Percentiles rank a stretch among this genome's conserved stretches.
Conservation (phyloP, 1,284 basidiomycete genomes). For the Prillingera fragicola region DNA sequence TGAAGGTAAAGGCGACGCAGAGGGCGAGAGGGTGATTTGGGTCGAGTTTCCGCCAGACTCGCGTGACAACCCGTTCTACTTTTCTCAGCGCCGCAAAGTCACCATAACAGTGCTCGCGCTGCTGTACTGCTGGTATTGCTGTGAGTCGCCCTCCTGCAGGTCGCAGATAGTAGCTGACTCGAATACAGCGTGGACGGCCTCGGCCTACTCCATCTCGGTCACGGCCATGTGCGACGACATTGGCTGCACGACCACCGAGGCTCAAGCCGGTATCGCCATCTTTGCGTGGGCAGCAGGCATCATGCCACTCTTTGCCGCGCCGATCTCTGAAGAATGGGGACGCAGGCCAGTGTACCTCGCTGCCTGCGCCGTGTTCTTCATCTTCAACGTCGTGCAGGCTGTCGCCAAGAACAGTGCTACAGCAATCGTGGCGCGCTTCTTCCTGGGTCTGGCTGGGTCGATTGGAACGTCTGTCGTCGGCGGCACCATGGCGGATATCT, state of each 20-base stretch:
- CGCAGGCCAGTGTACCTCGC: slow-evolving; percentile 62
- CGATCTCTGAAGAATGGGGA: slow-evolving; percentile 73
- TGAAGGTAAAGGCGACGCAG: background rate
- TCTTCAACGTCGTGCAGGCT: slow-evolving; percentile 60
- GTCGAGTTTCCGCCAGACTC: slow-evolving; percentile 58
- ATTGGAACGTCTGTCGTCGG: slow-evolving; percentile 68
- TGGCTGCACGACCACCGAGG: slow-evolving; percentile 56
- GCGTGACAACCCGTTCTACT: slow-evolving; percentile 57
- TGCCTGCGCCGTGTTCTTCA: slow-evolving; percentile 55
- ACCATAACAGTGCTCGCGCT: slow-evolving; percentile 54
- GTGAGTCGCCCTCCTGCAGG: no score
- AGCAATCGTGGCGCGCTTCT: slow-evolving; percentile 60
- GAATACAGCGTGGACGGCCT: slow-evolving; percentile 53
- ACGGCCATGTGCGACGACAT: slow-evolving; percentile 62
- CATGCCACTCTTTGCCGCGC: slow-evolving; percentile 64
- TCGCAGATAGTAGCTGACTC: no score
- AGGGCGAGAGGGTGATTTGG: slow-evolving; percentile 44
- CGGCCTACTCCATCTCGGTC: slow-evolving; percentile 58
- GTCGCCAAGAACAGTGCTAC: slow-evolving; percentile 62
- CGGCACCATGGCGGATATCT: slow-evolving; percentile 68
- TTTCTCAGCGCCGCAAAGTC: slow-evolving; percentile 55
- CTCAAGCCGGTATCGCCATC: slow-evolving; percentile 58
- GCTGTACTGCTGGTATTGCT: background rate
- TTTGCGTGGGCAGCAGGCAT: slow-evolving; percentile 52
- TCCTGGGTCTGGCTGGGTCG: slow-evolving; percentile 58